Evolutionary conservation across 331 rosid genomes (phyloP), one percentile per base, ranked within the genome.

Genomic region (Erythrophleum ivorense): DNA sequence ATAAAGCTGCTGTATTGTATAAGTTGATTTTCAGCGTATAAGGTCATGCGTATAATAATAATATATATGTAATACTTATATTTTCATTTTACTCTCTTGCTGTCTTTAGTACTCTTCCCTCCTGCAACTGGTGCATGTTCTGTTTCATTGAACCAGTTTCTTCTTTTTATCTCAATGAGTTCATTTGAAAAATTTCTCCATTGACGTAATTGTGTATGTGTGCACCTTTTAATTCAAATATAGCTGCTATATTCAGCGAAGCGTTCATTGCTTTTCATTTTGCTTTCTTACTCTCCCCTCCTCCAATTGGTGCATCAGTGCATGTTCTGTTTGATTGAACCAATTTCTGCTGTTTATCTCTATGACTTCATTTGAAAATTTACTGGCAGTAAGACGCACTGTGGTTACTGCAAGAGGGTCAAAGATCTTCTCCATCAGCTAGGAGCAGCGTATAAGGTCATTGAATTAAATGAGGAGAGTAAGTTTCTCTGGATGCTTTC

Each of bases 401-500:
- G 97, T 84, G 97, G 97, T 45, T 94, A 84, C 80, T 92, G 60
- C 43, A 71, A 71, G 83, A 84, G 90, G 80, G 94, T 94, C 21
- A 91, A 92, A 83, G 89, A 87, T 53, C 86, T 94, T 3, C 62
- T 94, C 52, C 78, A 68, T 64, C 88, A 90, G 83, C 82, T 89
- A 9, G 91, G 92, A 86, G 98, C 92, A 50, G 0, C 83, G 50
- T 83, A n/a, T 80, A 91, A 90, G 89, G 91, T 91, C 82, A 38
- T 91, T 83, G 97, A 94, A 84, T 78, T 94, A 80, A 83, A 94
- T 68, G 86, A 78, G 33, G 90, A 89, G 86, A 78, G 98, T 92
- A 83, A 79, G 88, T 82, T 9, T 64, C 78, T 54, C 6, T 45
- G 7, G 15, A 31, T 31, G 19, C 68, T 62, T 18, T 62, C 31